phyloP scores from a whole-genome alignment of 805 yeast species.

The Candida quercuum region DNA sequence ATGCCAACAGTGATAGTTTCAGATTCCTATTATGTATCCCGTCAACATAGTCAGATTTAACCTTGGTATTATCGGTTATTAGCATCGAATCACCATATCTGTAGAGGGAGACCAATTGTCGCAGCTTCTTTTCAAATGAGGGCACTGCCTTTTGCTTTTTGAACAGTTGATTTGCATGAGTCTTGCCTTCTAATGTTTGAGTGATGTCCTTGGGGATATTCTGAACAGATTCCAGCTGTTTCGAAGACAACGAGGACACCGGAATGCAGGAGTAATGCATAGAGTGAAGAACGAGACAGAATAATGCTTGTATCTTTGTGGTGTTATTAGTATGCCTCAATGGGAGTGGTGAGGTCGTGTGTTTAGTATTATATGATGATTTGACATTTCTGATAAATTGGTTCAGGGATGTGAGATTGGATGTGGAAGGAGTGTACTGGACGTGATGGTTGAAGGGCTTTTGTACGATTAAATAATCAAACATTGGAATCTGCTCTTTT shows the following conservation, averaged over 20 bases:
- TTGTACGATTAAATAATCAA: conserved; percentile 8
- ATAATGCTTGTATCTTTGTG: conserved; percentile 7
- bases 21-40: conserved; percentile 1
- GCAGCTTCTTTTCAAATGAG: conserved; percentile 1
- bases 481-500: conserved; percentile 7
- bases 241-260: too few relatives aligned
- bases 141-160: conserved; percentile 2
- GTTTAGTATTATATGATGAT: conserved; percentile 1
- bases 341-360: not conserved
- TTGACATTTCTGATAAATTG: conserved; percentile 11
- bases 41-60: not conserved
- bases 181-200: not conserved
- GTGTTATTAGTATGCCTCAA: not conserved
- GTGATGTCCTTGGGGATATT: not conserved
- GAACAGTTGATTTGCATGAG: not conserved
- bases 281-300: conserved; percentile 13
- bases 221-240: too few relatives aligned
- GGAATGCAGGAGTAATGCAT: too few relatives aligned
- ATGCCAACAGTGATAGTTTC: conserved; percentile 4
- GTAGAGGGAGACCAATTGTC: conserved; percentile 7
- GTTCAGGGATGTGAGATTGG: conserved; percentile 7
- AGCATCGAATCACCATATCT: conserved; percentile 6
- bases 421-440: conserved; percentile 2
- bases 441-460: conserved; percentile 3
- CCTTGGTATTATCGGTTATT: too few relatives aligned